These are phyloP conservation scores for Phaseolus coccineus DNA, from an alignment of 331 rosid species.

Conservation along the genomic window DNA sequence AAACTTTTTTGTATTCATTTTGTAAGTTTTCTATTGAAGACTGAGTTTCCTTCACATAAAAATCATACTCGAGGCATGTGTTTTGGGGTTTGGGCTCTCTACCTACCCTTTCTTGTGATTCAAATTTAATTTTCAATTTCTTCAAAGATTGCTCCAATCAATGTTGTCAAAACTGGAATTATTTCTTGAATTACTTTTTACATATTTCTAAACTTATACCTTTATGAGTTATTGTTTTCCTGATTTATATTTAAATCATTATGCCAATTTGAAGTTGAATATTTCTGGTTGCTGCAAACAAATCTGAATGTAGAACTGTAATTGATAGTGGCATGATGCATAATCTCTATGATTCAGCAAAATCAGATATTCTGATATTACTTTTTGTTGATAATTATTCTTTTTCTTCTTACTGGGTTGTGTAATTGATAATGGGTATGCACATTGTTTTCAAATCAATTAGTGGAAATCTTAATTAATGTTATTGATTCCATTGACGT, in stretches of 20 bases:
- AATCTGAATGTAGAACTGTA: conserved; percentile 3
- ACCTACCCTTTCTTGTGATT: background rate
- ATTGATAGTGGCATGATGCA: too few relatives aligned
- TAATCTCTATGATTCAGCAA: conserved; percentile 1
- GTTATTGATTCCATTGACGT: conserved; percentile 17
- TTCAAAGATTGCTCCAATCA: too few relatives aligned
- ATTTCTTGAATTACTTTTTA: background rate
- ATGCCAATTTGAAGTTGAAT: conserved; percentile 9
- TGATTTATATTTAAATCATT: conserved; percentile 4
- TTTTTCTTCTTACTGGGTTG: conserved; percentile 1
- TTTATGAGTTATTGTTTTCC: conserved; percentile 19
- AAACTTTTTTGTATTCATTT: background rate
- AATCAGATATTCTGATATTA: conserved; percentile 15
- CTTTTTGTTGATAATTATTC: background rate
- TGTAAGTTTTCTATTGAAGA: background rate
- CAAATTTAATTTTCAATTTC: conserved; percentile 20
- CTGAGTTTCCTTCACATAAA: conserved; percentile 4
- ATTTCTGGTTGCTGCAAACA: conserved; percentile 4
- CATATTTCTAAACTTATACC: background rate
- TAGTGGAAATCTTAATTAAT: conserved; percentile 17
- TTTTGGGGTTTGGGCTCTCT: conserved; percentile 3
- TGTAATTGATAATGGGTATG: conserved; percentile 8
- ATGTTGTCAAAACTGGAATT: background rate
- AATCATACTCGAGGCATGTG: background rate
- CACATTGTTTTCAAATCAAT: conserved; percentile 1